Evolutionary conservation across 1,284 basidiomycete genomes (phyloP), one percentile per base, ranked within the genome.

Genomic region (Dichomitus squalens): DNA sequence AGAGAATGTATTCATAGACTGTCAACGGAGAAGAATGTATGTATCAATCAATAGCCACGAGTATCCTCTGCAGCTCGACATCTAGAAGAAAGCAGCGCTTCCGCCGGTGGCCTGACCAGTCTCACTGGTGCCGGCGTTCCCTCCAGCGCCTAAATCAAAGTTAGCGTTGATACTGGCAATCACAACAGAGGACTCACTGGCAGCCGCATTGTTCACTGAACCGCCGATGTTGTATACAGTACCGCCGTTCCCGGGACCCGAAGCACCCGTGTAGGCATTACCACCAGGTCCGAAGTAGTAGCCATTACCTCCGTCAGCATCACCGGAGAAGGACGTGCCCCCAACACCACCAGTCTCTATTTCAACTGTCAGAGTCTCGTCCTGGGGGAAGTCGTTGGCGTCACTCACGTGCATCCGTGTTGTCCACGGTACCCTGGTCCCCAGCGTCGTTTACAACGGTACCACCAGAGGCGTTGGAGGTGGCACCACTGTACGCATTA

Each of bases 241-340:
- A 20, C 70, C 70, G 20, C 69, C 70, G 25, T 27, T 29, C 27
- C 68, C 60, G 25, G 62, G 53, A 33, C 69, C 68, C 14, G 69
- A 65, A 33, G 65, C 49, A 20, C 69, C 70, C 31, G 57, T 66
- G 63, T 68, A 70, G 6, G 69, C 68, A 59, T 71, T 71, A 59
- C 70, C 70, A n/a, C 70, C 70, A 14, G 70, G 69, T 27, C 70
- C 70, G 29, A 57, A 51, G 31, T 65, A 66, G 43, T 66, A 49
- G 52, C 69, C 68, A 49, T 62, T 61, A 49, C 69, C 70, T 23
- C 69, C 70, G 12, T 60, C 52, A 14, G 68, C 66, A 29, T 59
- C 57, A 53, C 70, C 70, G 38, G 65, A 64, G 55, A 57, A 61
- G 3, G 66, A 65, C 4, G 60, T 60, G 20, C 67, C 70, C 21